Evolutionary conservation across 1,284 basidiomycete genomes (phyloP), one percentile per base, ranked within the genome.

Genomic region (Cronartium quercuum): DNA sequence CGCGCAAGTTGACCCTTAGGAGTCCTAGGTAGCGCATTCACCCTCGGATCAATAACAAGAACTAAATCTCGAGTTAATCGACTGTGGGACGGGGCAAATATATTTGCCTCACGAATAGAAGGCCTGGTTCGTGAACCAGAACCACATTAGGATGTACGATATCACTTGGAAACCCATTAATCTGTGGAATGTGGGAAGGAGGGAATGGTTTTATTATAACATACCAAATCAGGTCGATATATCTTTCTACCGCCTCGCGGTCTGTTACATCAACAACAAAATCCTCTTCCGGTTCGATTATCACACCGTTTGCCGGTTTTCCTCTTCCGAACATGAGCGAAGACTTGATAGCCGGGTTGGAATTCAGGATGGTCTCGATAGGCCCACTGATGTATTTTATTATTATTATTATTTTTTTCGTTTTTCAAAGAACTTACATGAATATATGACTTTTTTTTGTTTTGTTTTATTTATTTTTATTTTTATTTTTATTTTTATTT

Each of bases 261-360:
- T 64, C 35, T n/a, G 3, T 64, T 37, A 37, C 5, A 64, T 64
- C 35, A 2, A 61, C n/a, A 3, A n/a, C 4, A 64, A 35, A 40
- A 34, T n/a, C 62, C 13, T 21, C 15, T 37, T 37, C 62, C 13
- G 37, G 34, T 64, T 64, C 62, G 34, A 64, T 35, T 2, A 64
- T 64, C 62, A 64, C 37, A 3, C 62, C 62, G 34, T 38, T 64
- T 40, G 37, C 35, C 37, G 62, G 62, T 40, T 64, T 64, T 15
- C 62, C 62, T 35, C 37, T 21, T 9, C 62, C 62, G 34, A 64
- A 64, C 10, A 64, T 37, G 29, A 64, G 37, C 21, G 37, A 40
- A 12, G 18, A 2, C n/a, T 42, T 64, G 9, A 64, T 42, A 38
- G 21, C 24, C 12, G 24, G n/a, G 34, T 64, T 2, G 34, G 18